Percentiles rank a stretch among this genome's conserved stretches.
These are phyloP conservation scores for Phytopythium vexans DNA, from an alignment of 352 stramenopile species.

Conservation along the genomic window DNA sequence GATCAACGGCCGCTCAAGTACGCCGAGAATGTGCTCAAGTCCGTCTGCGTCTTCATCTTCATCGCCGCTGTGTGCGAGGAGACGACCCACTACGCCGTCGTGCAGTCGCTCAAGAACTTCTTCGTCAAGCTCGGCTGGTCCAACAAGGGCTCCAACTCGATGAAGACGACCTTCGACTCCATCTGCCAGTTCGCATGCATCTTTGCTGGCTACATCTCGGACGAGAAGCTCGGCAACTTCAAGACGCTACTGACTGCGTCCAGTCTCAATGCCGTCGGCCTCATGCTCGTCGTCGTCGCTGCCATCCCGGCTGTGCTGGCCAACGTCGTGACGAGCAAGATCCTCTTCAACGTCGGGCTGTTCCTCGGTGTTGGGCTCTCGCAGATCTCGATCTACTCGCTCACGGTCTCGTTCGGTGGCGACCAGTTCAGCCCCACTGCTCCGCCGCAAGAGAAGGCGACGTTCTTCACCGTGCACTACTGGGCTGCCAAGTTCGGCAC, in stretches of 20 bases:
- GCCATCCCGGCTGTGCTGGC: conserved; percentile 36
- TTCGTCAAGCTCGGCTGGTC: conserved; percentile 57
- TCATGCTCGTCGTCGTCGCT: conserved; percentile 43
- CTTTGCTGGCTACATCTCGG: conserved; percentile 49
- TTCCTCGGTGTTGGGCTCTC: conserved; percentile 47
- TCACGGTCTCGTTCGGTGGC: conserved; percentile 29
- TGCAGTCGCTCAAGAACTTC: conserved; percentile 64
- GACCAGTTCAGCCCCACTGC: not conserved
- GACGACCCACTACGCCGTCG: conserved; percentile 49
- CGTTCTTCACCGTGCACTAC: conserved; percentile 85
- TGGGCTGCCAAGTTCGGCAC: conserved; percentile 18
- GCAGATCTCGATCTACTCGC: conserved; percentile 48
- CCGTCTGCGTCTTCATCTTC: conserved; percentile 45
- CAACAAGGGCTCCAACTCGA: conserved; percentile 46
- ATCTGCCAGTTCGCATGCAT: conserved; percentile 59
- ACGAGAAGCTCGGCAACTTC: conserved; percentile 53
- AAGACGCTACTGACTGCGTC: conserved; percentile 21
- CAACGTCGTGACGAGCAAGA: conserved; percentile 20
- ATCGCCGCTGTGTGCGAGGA: conserved; percentile 25
- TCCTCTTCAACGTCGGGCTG: conserved; percentile 55
- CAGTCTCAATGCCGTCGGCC: conserved; percentile 36
- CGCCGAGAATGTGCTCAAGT: conserved; percentile 38
- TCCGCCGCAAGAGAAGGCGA: conserved; percentile 32
- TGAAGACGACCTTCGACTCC: conserved; percentile 68
- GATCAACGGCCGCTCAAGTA: conserved; percentile 36